These are phyloP conservation scores for Phytopythium montanum DNA, from an alignment of 352 stramenopile species.

Conservation along the genomic window DNA sequence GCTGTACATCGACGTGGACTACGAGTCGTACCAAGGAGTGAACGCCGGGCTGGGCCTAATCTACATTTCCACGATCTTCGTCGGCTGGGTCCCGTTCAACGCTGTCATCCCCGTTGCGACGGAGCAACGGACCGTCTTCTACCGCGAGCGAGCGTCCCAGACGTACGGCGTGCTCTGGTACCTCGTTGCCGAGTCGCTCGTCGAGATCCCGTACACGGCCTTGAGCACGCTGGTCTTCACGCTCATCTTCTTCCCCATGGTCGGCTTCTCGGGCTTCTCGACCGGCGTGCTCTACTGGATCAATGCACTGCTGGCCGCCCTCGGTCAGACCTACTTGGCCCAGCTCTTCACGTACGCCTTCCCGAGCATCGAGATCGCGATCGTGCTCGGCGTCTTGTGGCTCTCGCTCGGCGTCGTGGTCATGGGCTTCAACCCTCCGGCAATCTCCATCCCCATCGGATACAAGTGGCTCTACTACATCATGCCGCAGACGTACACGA, in stretches of 20 bases:
- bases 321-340: constrained; percentile 28
- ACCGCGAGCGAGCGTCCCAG: constrained; percentile 50
- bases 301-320: constrained; percentile 14
- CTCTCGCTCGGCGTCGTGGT: constrained; percentile 36
- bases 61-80: constrained; percentile 68
- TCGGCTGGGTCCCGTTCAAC: constrained; percentile 45
- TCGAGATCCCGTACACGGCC: constrained; percentile 58
- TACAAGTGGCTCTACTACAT: constrained; percentile 22
- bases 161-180: constrained; percentile 80
- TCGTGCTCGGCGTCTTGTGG: constrained; percentile 18
- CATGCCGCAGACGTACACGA: constrained; percentile 16
- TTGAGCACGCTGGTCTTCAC: constrained; percentile 27
- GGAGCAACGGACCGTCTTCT: constrained; percentile 76
- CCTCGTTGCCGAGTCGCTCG: constrained; percentile 54
- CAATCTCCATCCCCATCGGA: constrained; percentile 14
- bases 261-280: constrained; percentile 27
- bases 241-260: constrained; percentile 29
- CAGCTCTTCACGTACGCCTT: constrained; percentile 23
- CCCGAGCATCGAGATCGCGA: constrained; percentile 20
- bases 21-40: constrained; percentile 25
- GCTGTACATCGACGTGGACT: constrained; percentile 17
- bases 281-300: constrained; percentile 22
- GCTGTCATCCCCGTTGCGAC: constrained; percentile 72
- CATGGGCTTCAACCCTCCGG: constrained; percentile 31
- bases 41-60: constrained; percentile 55